phyloP scores from a whole-genome alignment of 768 basidiomycete genomes.

The Cubamyces sp. region DNA sequence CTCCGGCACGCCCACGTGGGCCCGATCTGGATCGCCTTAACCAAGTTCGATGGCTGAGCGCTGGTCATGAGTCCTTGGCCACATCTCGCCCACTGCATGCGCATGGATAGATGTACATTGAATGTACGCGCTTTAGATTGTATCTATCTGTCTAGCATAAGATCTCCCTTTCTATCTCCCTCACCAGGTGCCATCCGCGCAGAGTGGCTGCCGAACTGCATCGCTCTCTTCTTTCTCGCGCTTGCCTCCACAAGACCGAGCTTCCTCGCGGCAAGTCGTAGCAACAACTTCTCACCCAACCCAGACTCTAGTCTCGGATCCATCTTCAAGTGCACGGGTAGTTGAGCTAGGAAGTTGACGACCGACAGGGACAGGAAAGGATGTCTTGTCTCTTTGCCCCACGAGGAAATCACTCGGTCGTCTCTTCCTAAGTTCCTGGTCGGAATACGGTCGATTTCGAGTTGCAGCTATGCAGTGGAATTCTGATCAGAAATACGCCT shows the following conservation, averaged over 20 bases:
- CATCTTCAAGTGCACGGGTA: slow-evolving; percentile 83
- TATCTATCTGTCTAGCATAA: slow-evolving; percentile 15
- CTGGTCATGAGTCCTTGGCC: background rate
- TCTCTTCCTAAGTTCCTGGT: slow-evolving; percentile 91
- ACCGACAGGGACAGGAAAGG: slow-evolving; percentile 86
- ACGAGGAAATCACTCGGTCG: slow-evolving; percentile 89
- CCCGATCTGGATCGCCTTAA: slow-evolving; percentile 10
- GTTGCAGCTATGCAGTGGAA: slow-evolving; percentile 64
- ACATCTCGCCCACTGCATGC: too few species aligned
- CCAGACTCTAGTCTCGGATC: slow-evolving; percentile 79
- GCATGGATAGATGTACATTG: background rate
- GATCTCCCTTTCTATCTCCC: slow-evolving; percentile 54
- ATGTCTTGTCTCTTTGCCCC: slow-evolving; percentile 91
- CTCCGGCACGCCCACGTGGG: slow-evolving; percentile 21
- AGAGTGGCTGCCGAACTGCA: slow-evolving; percentile 95
- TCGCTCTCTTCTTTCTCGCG: slow-evolving; percentile 83
- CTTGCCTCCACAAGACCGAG: slow-evolving; percentile 81
- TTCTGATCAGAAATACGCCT: too few species aligned
- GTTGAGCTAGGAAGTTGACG: slow-evolving; percentile 72
- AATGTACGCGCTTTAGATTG: background rate
- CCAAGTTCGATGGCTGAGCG: background rate
- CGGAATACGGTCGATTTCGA: slow-evolving; percentile 87
- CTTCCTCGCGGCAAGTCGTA: slow-evolving; percentile 70
- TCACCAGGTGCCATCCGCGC: slow-evolving; percentile 78
- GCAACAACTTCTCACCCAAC: slow-evolving; percentile 85